These are phyloP conservation scores for Leishmania lainsoni DNA, from an alignment of 208 protist species.

Conservation along the genomic window DNA sequence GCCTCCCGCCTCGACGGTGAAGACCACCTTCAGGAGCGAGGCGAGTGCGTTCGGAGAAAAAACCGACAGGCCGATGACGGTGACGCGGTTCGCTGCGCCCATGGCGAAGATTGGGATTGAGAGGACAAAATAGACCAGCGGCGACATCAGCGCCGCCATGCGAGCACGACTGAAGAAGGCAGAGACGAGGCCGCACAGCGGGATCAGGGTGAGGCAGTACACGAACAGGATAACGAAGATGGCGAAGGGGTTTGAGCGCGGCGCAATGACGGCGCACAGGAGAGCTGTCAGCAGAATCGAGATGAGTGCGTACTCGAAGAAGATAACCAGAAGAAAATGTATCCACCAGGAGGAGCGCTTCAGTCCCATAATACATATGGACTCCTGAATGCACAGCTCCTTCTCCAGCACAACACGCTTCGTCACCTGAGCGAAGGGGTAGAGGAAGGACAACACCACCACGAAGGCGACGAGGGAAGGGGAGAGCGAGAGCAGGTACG, in stretches of 20 bases:
- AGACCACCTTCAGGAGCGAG: conserved; percentile 30
- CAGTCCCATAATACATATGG: conserved; percentile 88
- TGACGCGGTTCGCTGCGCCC: conserved; percentile 9
- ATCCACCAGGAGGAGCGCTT: conserved; percentile 51
- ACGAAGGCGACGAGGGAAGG: conserved; percentile 47
- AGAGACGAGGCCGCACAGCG: conserved; percentile 55
- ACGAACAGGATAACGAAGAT: conserved; percentile 66
- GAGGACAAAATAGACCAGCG: conserved; percentile 66
- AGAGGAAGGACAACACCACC: conserved; percentile 62
- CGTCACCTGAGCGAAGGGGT: conserved; percentile 44
- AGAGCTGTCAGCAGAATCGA: conserved; percentile 57
- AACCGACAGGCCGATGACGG: conserved; percentile 40
- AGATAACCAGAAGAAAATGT: conserved; percentile 56
- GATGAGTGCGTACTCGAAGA: conserved; percentile 51
- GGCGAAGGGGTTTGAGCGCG: conserved; percentile 39
- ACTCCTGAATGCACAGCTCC: conserved; percentile 77
- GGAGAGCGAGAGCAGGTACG: conserved; percentile 42
- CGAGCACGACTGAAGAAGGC: conserved; percentile 73
- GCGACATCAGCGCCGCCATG: conserved; percentile 57
- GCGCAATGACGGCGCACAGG: conserved; percentile 48
- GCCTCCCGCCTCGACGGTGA: conserved; percentile 32
- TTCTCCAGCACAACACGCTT: conserved; percentile 88
- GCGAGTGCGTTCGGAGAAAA: conserved; percentile 58
- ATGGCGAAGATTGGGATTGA: conserved; percentile 38
- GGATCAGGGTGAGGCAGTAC: conserved; percentile 48